Evolutionary conservation across 1,284 basidiomycete genomes (phyloP), one percentile per base, ranked within the genome.

Genomic region (Tausonia pullulans): DNA sequence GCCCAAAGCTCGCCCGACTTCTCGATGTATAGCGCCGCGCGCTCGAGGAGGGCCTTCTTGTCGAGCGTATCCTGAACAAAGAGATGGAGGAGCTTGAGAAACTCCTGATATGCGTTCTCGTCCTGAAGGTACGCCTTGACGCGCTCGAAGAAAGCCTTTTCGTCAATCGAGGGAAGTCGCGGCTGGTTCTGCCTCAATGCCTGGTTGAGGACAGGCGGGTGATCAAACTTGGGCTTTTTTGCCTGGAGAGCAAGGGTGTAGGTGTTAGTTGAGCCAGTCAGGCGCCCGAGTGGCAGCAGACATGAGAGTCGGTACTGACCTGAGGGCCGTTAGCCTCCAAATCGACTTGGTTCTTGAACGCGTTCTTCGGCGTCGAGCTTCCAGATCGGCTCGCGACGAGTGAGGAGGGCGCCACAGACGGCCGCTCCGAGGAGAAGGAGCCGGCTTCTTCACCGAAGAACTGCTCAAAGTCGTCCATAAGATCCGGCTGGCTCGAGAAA

Each of bases 11-110:
- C 90, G 5, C 85, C 84, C 45, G 87, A 84, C 56, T 85, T 83
- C n/a, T 80, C 80, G 64, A 98, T 81, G 77, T 96, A 96, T 41
- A 84, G 80, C 64, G 84, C 81, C 11, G 89, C 87, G 55, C 87
- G 83, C 67, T 90, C 85, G 50, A 98, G 81, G 44, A 98, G 83
- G 3, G 85, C 87, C 71, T 85, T 84, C 62, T 86, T 80, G 72
- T 96, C 89, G 71, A 98, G 94, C 71, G 90, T 86, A 65, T 94
- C 91, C 74, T 97, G 91, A 2, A 91, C 89, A 75, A 95, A 98
- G 1, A 98, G 81, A 74, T 98, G 98, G 73, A 97, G 83, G 64
- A 97, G 80, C 75, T 95, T 97, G 69, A 98, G 79, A 78, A 98
- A 98, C 77, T 98, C 95, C 74, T 94, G 88, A 78, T 96, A 98